Evolutionary conservation across 192 early-diverging fungal species (phyloP), one percentile per base, ranked within the genome.

Genomic region (Haplosporangium gracile): DNA sequence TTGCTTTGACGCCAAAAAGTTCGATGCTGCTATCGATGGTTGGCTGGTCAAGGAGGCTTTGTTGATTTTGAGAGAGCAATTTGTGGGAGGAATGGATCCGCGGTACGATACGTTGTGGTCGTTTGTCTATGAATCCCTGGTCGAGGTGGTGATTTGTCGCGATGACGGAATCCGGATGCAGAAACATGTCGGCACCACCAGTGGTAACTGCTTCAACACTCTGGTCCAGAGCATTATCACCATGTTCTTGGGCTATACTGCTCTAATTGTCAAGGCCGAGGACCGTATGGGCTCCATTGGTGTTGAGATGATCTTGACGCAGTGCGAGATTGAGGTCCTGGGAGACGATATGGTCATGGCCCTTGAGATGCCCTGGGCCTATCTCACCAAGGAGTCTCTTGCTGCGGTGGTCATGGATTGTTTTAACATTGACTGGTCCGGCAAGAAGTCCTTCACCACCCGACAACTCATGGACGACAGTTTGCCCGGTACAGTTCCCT

Each of bases 321-420:
- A 80, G 47, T 75, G 83, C 18, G 75, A 80, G 70, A 76, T 80
- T 24, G 83, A 77, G 42, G 83, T 80, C 26, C 74, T 85, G 5
- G 83, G 83, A 24, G 78, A 85, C 47, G 78, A 85, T 26, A 85
- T 85, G 83, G 78, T 85, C 57, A 80, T 85, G 78, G 83, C 83
- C 2, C 78, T 85, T 7, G 57, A 80, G 51, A 42, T 20, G 9
- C n/a, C 55, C 8, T 85, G 83, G 83, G 39, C 55, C 26, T 60
- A n/a, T 36, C 38, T 80, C 39, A 79, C 70, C 36, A 79, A 79
- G 32, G 75, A 77, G 26, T n/a, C 43, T 0, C 69, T 85, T 22
- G 77, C 83, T 0, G 60, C 55, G 11, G 78, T 85, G 5, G 83
- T 85, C 0, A 1, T 15, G 18, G 83, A 85, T 9, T 80, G 78